phyloP scores from a whole-genome alignment of 75 land plant genomes.

The Pinus taeda region DNA sequence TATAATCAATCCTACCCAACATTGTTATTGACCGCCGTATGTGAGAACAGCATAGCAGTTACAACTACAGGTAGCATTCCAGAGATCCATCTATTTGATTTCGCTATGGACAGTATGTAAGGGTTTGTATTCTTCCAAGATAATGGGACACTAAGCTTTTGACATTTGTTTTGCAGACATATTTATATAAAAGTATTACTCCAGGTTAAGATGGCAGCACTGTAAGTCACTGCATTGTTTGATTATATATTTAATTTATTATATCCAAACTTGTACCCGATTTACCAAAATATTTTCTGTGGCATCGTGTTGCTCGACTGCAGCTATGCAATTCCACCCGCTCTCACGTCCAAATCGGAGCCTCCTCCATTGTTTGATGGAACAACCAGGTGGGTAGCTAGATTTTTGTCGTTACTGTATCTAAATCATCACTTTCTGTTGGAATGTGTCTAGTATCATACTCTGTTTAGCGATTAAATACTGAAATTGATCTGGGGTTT shows the following conservation, averaged over 20 bases:
- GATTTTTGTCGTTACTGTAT: neutral
- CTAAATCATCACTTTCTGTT: neutral
- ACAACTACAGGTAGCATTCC: too few species aligned
- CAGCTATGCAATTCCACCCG: constrained; percentile 25
- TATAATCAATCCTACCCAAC: too few species aligned
- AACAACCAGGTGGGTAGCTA: constrained; percentile 37
- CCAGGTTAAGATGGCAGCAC: neutral
- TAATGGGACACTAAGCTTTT: neutral
- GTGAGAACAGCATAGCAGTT: too few species aligned
- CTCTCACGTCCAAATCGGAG: constrained; percentile 39
- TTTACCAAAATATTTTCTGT: neutral
- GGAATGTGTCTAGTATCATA: neutral
- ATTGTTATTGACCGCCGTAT: too few species aligned
- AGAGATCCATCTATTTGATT: too few species aligned
- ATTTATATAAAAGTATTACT: neutral
- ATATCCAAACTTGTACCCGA: too few species aligned
- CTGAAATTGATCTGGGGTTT: neutral
- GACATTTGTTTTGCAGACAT: constrained; percentile 1
- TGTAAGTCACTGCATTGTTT: neutral
- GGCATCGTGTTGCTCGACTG: neutral
- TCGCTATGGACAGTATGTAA: too few species aligned
- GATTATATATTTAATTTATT: neutral
- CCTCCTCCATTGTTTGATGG: constrained; percentile 74
- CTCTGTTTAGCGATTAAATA: too few species aligned
- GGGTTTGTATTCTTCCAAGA: too few species aligned